phyloP scores from a whole-genome alignment of 2,329 filamentous ascomycete species.

The Phialocephala sp. region DNA sequence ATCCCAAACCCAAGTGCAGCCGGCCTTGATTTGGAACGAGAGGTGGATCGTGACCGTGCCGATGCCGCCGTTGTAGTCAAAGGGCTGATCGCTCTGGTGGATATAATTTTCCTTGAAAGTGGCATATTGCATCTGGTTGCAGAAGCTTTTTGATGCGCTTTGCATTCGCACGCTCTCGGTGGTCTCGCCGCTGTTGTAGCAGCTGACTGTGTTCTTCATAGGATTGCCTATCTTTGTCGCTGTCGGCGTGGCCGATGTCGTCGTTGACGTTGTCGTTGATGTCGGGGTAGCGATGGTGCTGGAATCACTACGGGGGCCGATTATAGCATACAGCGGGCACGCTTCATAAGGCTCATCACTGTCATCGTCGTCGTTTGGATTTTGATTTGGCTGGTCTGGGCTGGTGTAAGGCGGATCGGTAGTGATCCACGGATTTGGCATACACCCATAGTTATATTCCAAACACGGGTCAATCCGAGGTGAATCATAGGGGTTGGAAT shows the following conservation, averaged over 20 bases:
- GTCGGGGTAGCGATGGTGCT: not conserved
- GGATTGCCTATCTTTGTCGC: not conserved
- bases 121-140: not conserved
- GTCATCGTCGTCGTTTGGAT: constrained; percentile 3
- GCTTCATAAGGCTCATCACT: too few relatives aligned
- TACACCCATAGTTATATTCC: constrained; percentile 1
- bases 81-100: not conserved
- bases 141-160: constrained; percentile 11
- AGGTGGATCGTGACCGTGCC: not conserved
- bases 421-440: constrained; percentile 1
- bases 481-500: not conserved
- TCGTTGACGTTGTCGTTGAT: not conserved
- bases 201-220: not conserved
- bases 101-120: not conserved
- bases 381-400: not conserved
- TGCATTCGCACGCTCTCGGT: constrained; percentile 9
- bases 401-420: not conserved
- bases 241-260: not conserved
- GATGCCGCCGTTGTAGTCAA: constrained; percentile 5
- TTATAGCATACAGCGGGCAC: constrained; percentile 1
- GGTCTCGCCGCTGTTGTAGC: constrained; percentile 13
- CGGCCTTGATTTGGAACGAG: not conserved
- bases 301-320: not conserved
- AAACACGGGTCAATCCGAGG: not conserved
- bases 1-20: not conserved